phyloP scores from a whole-genome alignment of 805 yeast species.

The Yamadazyma olivae region DNA sequence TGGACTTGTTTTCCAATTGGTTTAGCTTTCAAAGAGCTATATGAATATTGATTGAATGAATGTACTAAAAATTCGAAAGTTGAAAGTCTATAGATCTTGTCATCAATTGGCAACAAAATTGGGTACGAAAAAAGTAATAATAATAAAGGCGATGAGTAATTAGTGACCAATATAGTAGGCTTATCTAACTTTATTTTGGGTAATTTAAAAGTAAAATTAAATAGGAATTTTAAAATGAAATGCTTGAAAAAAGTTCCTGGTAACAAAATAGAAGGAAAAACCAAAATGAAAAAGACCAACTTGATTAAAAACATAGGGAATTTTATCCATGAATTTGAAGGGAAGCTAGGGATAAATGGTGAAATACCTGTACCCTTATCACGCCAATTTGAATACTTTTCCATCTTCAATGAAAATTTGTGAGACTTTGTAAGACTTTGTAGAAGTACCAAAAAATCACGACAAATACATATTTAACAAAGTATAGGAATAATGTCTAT shows the following conservation, averaged over 20 bases:
- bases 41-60: constrained; percentile 14
- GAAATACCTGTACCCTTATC: constrained; percentile 93
- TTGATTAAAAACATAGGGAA: constrained; percentile 18
- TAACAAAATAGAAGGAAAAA: constrained; percentile 13
- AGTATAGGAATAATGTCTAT: too few species aligned
- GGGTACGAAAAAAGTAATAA: constrained; percentile 41
- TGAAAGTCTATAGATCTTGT: constrained; percentile 27
- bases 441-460: too few species aligned
- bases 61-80: constrained; percentile 24
- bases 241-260: constrained; percentile 14
- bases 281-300: constrained; percentile 25
- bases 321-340: constrained; percentile 11
- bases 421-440: too few species aligned
- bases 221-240: constrained; percentile 19
- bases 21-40: not conserved
- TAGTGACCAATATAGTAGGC: constrained; percentile 37
- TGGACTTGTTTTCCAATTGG: constrained; percentile 1
- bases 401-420: too few species aligned
- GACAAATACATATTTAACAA: too few species aligned
- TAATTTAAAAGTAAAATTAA: constrained; percentile 45
- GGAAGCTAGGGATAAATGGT: constrained; percentile 66
- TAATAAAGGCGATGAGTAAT: constrained; percentile 35
- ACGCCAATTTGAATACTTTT: constrained; percentile 78
- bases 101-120: constrained; percentile 35
- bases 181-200: constrained; percentile 16